Conservation (phyloP, 2,329 filamentous ascomycete species). For the Botrytis fabae region DNA sequence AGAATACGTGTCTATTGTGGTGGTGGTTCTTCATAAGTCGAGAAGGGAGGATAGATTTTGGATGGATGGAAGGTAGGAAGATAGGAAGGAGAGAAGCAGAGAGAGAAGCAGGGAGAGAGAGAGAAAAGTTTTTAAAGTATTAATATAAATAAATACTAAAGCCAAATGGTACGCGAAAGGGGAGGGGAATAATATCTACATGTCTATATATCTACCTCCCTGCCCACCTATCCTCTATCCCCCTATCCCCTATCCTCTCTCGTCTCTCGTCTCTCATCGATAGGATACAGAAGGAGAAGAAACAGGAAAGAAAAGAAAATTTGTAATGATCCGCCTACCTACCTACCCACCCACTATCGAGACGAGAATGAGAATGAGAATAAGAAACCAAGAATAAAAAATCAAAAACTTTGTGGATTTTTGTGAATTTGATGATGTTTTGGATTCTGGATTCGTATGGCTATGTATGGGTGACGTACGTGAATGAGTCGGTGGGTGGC, state of each 20-base stretch:
- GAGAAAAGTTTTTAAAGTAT: not conserved
- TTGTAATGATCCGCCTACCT: too few relatives aligned
- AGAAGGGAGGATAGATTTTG: not conserved
- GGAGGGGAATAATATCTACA: not conserved
- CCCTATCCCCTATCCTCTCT: too few relatives aligned
- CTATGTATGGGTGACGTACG: too few relatives aligned
- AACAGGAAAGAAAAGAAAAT: too few relatives aligned
- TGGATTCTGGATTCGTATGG: not conserved
- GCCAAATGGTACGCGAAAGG: not conserved
- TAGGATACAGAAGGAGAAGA: too few relatives aligned
- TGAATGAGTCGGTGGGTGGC: too few relatives aligned
- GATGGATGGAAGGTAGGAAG: not conserved
- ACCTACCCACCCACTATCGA: not conserved
- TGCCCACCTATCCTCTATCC: too few relatives aligned
- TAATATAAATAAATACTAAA: too few relatives aligned
- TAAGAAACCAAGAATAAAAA: not conserved
- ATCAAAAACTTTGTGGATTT: not conserved
- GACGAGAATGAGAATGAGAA: not conserved
- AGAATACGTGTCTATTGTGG: not conserved
- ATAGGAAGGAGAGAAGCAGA: not conserved
- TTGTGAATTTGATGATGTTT: not conserved
- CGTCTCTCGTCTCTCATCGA: too few relatives aligned
- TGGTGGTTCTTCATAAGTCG: not conserved
- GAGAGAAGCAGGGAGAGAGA: not conserved
- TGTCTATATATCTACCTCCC: too few relatives aligned